A percentile compares a stretch with the other conserved stretches of the same genome.
phyloP scores from a whole-genome alignment of 2,329 filamentous ascomycete species.

The Pseudogymnoascus sp. region DNA sequence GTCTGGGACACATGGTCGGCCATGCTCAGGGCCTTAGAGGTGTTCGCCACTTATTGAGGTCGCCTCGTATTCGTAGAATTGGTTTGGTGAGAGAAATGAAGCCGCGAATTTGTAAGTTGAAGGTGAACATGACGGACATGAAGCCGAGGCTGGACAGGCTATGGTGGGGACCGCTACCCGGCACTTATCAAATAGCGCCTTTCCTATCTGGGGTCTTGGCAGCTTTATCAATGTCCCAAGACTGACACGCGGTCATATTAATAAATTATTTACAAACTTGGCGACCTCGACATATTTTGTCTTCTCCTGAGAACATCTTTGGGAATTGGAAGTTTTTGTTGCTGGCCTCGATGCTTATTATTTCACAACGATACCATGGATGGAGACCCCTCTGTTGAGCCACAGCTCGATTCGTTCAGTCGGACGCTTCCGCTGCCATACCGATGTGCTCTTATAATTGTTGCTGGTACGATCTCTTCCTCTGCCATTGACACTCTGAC shows the following conservation, averaged over 20 bases:
- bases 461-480: slow-evolving; percentile 57
- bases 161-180: neutral
- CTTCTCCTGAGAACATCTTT: neutral
- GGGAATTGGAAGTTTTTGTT: neutral
- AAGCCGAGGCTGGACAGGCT: slow-evolving; percentile 6
- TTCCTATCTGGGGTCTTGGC: slow-evolving; percentile 1
- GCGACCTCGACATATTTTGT: neutral
- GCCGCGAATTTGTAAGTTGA: neutral
- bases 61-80: neutral
- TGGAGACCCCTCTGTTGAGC: slow-evolving; percentile 64
- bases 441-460: slow-evolving; percentile 75
- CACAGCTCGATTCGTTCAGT: slow-evolving; percentile 76
- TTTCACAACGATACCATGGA: slow-evolving; percentile 46
- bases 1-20: slow-evolving; percentile 6
- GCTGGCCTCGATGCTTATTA: slow-evolving; percentile 9
- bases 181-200: neutral
- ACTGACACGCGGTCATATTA: neutral
- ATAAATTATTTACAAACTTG: neutral
- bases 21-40: neutral
- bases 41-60: neutral
- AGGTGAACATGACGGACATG: neutral
- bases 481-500: slow-evolving; percentile 1
- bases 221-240: slow-evolving; percentile 2
- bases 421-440: slow-evolving; percentile 81
- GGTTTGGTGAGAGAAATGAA: neutral